A percentile compares a stretch with the other conserved stretches of the same genome.
Conservation (phyloP, 2,329 filamentous ascomycete genomes). For the Stachybotrys elegans region DNA sequence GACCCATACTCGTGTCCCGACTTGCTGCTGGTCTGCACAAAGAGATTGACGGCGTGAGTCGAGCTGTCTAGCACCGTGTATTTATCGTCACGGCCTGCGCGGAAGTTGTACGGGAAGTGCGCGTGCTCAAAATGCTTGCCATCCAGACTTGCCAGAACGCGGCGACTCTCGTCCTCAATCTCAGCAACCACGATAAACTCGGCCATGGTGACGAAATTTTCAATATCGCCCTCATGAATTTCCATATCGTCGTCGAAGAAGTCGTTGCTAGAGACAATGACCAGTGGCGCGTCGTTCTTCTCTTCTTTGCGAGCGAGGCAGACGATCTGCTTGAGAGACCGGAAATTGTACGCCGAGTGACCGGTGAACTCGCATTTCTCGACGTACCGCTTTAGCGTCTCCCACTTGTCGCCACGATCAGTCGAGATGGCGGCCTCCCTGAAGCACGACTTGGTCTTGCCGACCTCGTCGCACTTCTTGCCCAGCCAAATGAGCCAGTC, state of each 20-base stretch:
- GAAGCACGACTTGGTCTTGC: constrained; percentile 55
- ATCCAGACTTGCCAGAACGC: constrained; percentile 79
- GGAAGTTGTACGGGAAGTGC: constrained; percentile 80
- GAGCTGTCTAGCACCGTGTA: constrained; percentile 96
- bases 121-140: constrained; percentile 77
- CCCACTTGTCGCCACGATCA: constrained; percentile 79
- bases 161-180: constrained; percentile 63
- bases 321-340: constrained; percentile 50
- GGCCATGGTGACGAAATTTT: constrained; percentile 88
- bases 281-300: constrained; percentile 53
- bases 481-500: constrained; percentile 94
- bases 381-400: constrained; percentile 67
- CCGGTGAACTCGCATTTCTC: constrained; percentile 83
- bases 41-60: constrained; percentile 89
- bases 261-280: constrained; percentile 73
- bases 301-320: constrained; percentile 55
- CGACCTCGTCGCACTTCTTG: constrained; percentile 56
- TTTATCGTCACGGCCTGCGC: constrained; percentile 69
- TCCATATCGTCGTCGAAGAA: constrained; percentile 63
- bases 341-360: constrained; percentile 50
- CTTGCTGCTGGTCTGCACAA: constrained; percentile 72
- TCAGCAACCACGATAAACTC: constrained; percentile 93
- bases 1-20: constrained; percentile 69
- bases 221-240: constrained; percentile 53
- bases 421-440: constrained; percentile 69